Evolutionary conservation across 2,329 filamentous ascomycete species (phyloP), one percentile per base, ranked within the genome.

Genomic region (Botrytis pseudocinerea): DNA sequence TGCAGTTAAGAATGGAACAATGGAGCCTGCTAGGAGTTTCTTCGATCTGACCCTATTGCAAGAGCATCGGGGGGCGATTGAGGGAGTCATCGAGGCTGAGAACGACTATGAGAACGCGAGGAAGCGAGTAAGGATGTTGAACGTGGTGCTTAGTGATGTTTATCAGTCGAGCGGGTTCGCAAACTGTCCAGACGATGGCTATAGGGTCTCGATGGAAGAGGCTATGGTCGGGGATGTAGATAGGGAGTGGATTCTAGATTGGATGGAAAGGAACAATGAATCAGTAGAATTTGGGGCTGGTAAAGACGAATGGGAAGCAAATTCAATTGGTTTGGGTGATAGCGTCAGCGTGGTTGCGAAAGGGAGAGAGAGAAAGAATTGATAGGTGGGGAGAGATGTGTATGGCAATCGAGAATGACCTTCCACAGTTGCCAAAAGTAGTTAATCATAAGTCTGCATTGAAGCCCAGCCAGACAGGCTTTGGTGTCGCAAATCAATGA

Each of bases 101-200:
- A 51, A 70, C 6, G 70, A 71, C 8, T 57, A 71, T 20, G 44
- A 71, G 25, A 69, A 71, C 35, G 72, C 72, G 2, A 66, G 63
- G 2, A 12, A 61, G 4, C 54, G 61, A 7, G 74, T 63, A n/a
- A 74, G 51, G 32, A 54, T 61, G 2, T n/a, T 76, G 1, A 72
- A 74, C 4, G 44, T 76, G 8, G 8, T 73, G 12, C 70, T 74
- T 14, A 38, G 57, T 42, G 40, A 62, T 16, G 9, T 35, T 5
- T 74, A 76, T 14, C 75, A 75, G 70, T 71, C 73, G 32, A 77
- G 76, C 4, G 46, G 72, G 0, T 77, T 78, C 64, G 40, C 14
- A 1, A 73, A 75, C 44, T 32, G 72, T 59, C 32, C 40, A 6
- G 71, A 77, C 38, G 76, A 77, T 54, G 76, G 75, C 9, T 77